Evolutionary conservation across 257 asterid genomes (phyloP).

Genomic region (Plantago elongata): DNA sequence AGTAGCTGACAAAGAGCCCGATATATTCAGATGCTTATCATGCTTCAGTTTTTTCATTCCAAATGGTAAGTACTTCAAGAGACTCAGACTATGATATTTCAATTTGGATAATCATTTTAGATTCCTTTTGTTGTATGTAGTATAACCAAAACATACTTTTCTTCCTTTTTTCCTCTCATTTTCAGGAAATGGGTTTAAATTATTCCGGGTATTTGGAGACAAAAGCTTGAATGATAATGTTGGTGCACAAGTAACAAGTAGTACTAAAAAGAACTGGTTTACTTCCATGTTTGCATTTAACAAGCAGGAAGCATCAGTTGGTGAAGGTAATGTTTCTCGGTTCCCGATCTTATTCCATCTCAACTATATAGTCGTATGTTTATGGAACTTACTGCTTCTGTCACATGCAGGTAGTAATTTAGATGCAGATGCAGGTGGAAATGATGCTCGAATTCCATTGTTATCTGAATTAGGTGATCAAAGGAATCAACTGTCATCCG

Average conservation of each 20-base stretch:
- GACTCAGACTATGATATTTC: neutral
- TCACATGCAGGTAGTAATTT: conserved; percentile 29
- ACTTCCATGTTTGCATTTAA: conserved; percentile 40
- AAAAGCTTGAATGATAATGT: conserved; percentile 30
- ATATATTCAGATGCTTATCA: conserved; percentile 78
- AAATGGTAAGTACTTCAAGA: conserved; percentile 44
- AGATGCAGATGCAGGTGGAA: conserved; percentile 17
- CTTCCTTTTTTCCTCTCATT: conserved; percentile 5
- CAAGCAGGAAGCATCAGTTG: conserved; percentile 33
- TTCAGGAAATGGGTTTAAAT: conserved; percentile 60
- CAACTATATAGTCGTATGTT: neutral
- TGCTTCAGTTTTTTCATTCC: conserved; percentile 90
- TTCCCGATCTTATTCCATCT: neutral
- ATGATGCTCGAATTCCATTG: conserved; percentile 13
- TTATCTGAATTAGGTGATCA: conserved; percentile 29
- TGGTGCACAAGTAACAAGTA: conserved; percentile 30
- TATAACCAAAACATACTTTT: neutral
- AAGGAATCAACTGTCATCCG: conserved; percentile 14
- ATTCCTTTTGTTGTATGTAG: too few relatives aligned
- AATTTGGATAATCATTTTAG: neutral
- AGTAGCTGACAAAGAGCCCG: conserved; percentile 46
- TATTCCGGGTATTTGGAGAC: conserved; percentile 35
- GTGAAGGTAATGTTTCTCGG: conserved; percentile 44
- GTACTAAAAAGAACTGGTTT: conserved; percentile 47
- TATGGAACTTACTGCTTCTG: conserved; percentile 17